These are phyloP conservation scores for Tricholoma sp. DNA, from an alignment of 768 basidiomycete genomes.

Conservation along the genomic window DNA sequence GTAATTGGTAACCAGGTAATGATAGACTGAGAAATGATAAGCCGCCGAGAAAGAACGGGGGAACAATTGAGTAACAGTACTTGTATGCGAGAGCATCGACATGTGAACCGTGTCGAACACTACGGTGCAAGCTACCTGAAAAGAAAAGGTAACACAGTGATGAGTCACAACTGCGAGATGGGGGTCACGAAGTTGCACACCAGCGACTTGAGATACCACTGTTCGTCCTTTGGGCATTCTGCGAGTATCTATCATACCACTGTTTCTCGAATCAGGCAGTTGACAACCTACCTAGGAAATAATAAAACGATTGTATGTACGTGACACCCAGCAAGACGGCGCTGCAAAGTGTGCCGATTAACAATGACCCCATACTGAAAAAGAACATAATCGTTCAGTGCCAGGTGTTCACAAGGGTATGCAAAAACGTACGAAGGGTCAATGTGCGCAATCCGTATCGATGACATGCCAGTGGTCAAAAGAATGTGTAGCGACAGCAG, in stretches of 20 bases:
- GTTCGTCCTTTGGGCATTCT: too few relatives aligned
- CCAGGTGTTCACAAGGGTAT: too few relatives aligned
- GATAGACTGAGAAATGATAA: constrained; percentile 11
- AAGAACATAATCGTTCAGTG: too few relatives aligned
- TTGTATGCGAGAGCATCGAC: neutral
- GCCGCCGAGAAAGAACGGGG: neutral
- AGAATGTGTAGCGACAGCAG: too few relatives aligned
- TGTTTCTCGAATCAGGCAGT: too few relatives aligned
- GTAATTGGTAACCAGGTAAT: constrained; percentile 17
- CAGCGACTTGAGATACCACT: too few relatives aligned
- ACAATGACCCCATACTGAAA: neutral
- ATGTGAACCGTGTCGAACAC: neutral
- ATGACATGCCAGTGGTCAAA: too few relatives aligned
- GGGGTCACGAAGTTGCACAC: neutral
- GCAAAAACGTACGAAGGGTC: neutral
- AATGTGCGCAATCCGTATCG: too few relatives aligned
- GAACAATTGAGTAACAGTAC: neutral
- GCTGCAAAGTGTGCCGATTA: neutral
- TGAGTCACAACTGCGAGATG: neutral
- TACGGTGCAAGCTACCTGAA: neutral
- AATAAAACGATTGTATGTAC: neutral
- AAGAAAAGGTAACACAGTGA: neutral
- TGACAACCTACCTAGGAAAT: neutral
- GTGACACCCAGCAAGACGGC: neutral
- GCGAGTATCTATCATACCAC: too few relatives aligned